Conservation (phyloP, 208 protist species). For the Ichthyophonus hoferi region DNA sequence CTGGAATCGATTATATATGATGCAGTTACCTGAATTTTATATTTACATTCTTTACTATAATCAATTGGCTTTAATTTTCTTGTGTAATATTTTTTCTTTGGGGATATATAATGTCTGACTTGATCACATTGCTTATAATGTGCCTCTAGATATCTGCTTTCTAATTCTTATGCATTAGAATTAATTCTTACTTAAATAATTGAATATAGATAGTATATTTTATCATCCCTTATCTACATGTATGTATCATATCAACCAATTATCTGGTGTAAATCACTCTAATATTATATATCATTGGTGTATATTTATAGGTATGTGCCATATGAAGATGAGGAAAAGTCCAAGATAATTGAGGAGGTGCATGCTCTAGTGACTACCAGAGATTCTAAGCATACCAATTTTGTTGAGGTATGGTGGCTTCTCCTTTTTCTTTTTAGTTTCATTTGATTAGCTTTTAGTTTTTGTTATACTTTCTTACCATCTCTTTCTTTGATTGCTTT, state of each 20-base stretch:
- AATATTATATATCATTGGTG: background rate
- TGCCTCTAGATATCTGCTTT: background rate
- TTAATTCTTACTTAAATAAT: background rate
- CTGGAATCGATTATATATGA: background rate
- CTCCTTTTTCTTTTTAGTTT: too few species aligned
- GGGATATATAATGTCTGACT: background rate
- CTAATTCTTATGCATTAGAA: background rate
- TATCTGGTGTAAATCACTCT: background rate
- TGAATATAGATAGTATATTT: background rate
- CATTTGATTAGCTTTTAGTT: too few species aligned
- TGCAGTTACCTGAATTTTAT: background rate
- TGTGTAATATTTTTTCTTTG: background rate
- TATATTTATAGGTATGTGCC: slow-evolving; percentile 52
- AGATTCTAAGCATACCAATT: slow-evolving; percentile 86
- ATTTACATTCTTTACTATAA: background rate
- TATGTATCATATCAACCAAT: background rate
- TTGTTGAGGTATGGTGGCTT: slow-evolving; percentile 92
- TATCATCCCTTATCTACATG: background rate
- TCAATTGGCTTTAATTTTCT: background rate
- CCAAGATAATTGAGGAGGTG: slow-evolving; percentile 85
- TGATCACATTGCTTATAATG: background rate
- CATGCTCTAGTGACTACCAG: slow-evolving; percentile 86
- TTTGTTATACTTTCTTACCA: too few species aligned
- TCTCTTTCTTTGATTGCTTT: too few species aligned
- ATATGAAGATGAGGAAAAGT: slow-evolving; percentile 85